A percentile compares a stretch with the other conserved stretches of the same genome.
phyloP scores from a whole-genome alignment of 176 grass and related monocot species.

The Areca catechu region DNA sequence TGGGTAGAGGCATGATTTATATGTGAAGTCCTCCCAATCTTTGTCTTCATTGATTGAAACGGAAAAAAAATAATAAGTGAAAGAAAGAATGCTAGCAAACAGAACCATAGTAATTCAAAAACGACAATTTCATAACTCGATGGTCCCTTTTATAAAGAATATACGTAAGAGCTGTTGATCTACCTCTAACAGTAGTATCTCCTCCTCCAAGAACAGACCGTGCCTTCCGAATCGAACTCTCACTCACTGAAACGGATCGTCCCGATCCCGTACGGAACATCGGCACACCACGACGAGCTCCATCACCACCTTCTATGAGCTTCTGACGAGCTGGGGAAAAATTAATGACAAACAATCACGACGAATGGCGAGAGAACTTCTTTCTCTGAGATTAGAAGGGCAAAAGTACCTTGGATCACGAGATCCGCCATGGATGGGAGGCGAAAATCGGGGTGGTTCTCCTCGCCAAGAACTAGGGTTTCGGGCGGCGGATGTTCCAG shows the following conservation, averaged over 20 bases:
- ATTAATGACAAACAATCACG: not conserved
- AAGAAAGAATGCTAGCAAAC: no score
- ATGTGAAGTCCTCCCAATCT: no score
- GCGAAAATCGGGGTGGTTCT: not conserved
- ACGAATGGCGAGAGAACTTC: not conserved
- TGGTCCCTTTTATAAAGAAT: no score
- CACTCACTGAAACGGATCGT: conserved; percentile 30
- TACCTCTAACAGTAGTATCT: conserved; percentile 19
- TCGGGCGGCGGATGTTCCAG: not conserved
- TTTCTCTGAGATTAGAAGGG: not conserved
- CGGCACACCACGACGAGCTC: conserved; percentile 12
- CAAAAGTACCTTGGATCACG: conserved; percentile 14
- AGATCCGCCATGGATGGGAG: conserved; percentile 31
- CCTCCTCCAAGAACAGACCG: conserved; percentile 39
- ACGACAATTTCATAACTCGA: no score
- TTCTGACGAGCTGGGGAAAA: conserved; percentile 17
- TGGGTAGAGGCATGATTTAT: not conserved
- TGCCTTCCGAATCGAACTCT: conserved; percentile 40
- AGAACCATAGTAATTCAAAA: no score
- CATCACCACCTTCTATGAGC: conserved; percentile 12
- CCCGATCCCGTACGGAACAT: conserved; percentile 40
- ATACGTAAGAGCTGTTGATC: not conserved
- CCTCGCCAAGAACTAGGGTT: conserved; percentile 8
- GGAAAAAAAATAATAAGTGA: no score
- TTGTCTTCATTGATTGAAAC: no score